Percentiles rank a stretch among this genome's conserved stretches.
Conservation (phyloP, 164 flowering plant genomes). For the Protea cynaroides region DNA sequence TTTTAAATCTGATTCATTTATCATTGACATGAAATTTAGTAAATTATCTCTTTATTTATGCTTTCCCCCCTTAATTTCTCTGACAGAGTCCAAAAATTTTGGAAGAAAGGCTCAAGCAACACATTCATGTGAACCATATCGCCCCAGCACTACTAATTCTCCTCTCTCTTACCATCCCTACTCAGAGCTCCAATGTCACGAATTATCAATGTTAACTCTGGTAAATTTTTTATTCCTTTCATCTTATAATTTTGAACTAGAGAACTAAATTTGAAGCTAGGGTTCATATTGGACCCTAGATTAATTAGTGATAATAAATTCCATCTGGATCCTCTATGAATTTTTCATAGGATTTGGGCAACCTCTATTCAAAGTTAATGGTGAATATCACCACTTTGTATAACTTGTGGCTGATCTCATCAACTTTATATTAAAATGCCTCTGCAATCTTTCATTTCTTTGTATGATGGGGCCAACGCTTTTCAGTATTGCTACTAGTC, state of each 20-base stretch:
- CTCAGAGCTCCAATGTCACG: constrained; percentile 23
- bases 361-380: background rate
- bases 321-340: background rate
- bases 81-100: constrained; percentile 23
- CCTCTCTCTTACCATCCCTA: constrained; percentile 28
- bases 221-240: constrained; percentile 5
- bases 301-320: background rate
- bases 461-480: background rate
- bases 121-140: constrained; percentile 34
- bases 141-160: constrained; percentile 29
- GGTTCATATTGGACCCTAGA: background rate
- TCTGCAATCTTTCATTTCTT: background rate
- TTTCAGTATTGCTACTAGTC: too few relatives aligned
- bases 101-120: constrained; percentile 27
- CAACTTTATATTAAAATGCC: background rate
- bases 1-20: too few relatives aligned
- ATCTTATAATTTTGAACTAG: background rate
- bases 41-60: background rate
- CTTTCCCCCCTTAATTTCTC: background rate
- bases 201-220: constrained; percentile 31
- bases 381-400: background rate
- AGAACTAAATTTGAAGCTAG: background rate
- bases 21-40: background rate
- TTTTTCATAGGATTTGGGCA: background rate
- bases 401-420: background rate